Evolutionary conservation across 148 eudicot species (phyloP).

Genomic region (Camellia granthamiana): DNA sequence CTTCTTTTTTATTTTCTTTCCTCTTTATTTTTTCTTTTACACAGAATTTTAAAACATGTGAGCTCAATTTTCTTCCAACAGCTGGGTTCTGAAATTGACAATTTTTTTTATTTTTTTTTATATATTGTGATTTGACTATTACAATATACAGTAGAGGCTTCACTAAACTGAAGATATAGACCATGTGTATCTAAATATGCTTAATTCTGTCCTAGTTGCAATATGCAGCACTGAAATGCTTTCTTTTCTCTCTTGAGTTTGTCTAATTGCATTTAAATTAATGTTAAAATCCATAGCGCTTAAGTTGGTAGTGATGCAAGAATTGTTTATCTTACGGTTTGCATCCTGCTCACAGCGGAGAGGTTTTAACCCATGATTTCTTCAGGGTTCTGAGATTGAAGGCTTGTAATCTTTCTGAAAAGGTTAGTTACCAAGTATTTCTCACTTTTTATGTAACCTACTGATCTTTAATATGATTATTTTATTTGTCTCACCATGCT

Average conservation of each 20-base stretch:
- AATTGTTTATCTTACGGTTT: constrained; percentile 6
- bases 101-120: too few species aligned
- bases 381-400: constrained; percentile 58
- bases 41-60: background rate
- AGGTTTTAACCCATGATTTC: constrained; percentile 47
- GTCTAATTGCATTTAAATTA: background rate
- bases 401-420: constrained; percentile 54
- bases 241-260: background rate
- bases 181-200: background rate
- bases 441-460: background rate
- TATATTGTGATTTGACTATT: background rate
- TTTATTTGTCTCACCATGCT: background rate
- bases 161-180: background rate
- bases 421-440: constrained; percentile 37
- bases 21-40: background rate
- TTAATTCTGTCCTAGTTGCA: background rate
- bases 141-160: background rate
- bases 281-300: background rate
- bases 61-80: background rate
- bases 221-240: background rate
- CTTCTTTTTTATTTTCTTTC: too few species aligned
- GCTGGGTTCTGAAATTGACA: background rate
- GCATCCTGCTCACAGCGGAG: constrained; percentile 47
- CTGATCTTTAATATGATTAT: background rate
- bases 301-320: background rate